Percentiles rank a stretch among this genome's conserved stretches.
Evolutionary conservation across 2,329 filamentous ascomycete species (phyloP).

Genomic region (Aspergillus brasiliensis): DNA sequence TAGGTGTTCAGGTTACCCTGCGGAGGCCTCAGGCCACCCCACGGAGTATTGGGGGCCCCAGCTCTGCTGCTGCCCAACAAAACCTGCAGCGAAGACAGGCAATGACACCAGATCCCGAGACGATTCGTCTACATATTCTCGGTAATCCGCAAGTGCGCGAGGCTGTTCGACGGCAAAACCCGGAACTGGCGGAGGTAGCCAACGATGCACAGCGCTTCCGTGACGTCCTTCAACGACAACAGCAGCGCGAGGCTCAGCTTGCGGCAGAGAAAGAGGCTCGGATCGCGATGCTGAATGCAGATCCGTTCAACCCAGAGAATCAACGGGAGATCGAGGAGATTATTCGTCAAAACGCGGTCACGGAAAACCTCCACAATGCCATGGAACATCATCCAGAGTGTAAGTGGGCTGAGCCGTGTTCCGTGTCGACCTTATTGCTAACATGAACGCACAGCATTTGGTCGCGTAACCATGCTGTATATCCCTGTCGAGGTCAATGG

Average conservation of each 20-base stretch:
- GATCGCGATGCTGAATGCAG: constrained; percentile 83
- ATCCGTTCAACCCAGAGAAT: constrained; percentile 90
- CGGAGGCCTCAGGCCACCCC: constrained; percentile 34
- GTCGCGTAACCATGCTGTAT: constrained; percentile 93
- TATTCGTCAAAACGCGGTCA: constrained; percentile 90
- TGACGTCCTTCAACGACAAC: constrained; percentile 68
- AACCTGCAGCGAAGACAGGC: constrained; percentile 32
- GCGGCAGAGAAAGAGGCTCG: constrained; percentile 78
- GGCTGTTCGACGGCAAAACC: constrained; percentile 71
- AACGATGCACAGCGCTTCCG: constrained; percentile 77
- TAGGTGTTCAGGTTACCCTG: constrained; percentile 73
- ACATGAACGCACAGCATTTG: constrained; percentile 68
- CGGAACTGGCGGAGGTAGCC: constrained; percentile 74
- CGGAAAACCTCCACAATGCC: constrained; percentile 93
- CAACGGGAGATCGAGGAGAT: constrained; percentile 95
- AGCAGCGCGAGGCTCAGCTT: constrained; percentile 69
- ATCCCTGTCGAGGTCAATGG: constrained; percentile 94
- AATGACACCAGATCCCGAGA: constrained; percentile 67
- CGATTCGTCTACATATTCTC: constrained; percentile 78
- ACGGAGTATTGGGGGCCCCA: constrained; percentile 31
- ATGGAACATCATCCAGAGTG: constrained; percentile 98
- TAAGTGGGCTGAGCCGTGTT: constrained; percentile 46
- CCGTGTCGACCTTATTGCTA: constrained; percentile 7
- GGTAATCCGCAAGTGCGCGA: constrained; percentile 73
- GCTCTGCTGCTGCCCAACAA: constrained; percentile 32